Percentiles rank a stretch among this genome's conserved stretches.
phyloP scores from a whole-genome alignment of 495 filamentous ascomycete species.

The Tuber microsphaerosporum region DNA sequence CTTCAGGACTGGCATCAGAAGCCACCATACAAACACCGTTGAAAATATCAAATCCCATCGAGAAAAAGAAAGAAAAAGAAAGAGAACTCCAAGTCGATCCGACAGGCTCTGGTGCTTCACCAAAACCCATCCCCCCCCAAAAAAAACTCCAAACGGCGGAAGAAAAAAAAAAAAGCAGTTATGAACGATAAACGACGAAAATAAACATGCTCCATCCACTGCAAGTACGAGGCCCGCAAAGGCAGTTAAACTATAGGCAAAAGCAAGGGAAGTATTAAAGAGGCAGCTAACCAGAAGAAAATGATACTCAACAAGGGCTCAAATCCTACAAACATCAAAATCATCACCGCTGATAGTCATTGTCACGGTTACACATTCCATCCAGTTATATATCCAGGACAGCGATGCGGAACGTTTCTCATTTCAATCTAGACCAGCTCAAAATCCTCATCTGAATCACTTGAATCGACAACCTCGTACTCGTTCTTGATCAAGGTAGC shows the following conservation, averaged over 20 bases:
- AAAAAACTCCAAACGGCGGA: not conserved
- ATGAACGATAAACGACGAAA: not conserved
- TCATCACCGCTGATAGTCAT: not conserved
- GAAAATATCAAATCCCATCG: not conserved
- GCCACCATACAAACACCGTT: not conserved
- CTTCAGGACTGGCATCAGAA: not conserved
- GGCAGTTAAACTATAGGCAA: not conserved
- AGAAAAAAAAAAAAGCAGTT: constrained; percentile 16
- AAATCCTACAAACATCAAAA: constrained; percentile 4
- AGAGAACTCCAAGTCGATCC: not conserved
- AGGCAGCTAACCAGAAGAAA: not conserved
- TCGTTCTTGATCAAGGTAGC: constrained; percentile 38
- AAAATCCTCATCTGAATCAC: constrained; percentile 38
- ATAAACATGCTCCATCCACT: not conserved
- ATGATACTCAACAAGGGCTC: not conserved
- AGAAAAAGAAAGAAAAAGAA: not conserved
- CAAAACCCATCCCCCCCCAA: constrained; percentile 8
- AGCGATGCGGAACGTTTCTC: not conserved
- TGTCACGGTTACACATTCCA: not conserved
- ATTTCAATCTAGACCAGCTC: constrained; percentile 27
- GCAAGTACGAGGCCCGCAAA: not conserved
- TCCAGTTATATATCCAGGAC: not conserved
- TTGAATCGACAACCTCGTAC: constrained; percentile 34
- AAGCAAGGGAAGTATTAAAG: not conserved
- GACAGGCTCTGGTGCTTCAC: not conserved